Percentiles rank a stretch among this genome's conserved stretches.
These are phyloP conservation scores for Piromyces sp. DNA, from an alignment of 192 early-diverging fungal species.

Conservation along the genomic window DNA sequence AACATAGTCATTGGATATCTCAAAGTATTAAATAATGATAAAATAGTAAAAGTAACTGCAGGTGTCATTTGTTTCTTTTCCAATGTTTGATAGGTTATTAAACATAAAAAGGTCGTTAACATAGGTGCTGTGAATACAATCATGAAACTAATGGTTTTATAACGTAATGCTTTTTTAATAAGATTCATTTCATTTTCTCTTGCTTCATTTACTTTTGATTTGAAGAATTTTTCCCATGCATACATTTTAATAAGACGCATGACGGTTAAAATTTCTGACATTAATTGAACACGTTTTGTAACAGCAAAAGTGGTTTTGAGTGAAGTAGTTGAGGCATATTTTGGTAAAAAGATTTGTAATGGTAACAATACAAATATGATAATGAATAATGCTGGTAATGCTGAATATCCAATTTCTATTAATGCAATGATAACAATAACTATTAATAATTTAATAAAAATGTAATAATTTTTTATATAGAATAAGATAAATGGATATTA, in stretches of 20 bases:
- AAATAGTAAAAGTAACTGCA: slow-evolving; percentile 30
- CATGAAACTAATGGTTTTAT: slow-evolving; percentile 11
- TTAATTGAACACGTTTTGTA: slow-evolving; percentile 28
- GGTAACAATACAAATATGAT: slow-evolving; percentile 39
- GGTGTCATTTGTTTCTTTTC: slow-evolving; percentile 24
- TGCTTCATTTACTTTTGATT: slow-evolving; percentile 31
- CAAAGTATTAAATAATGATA: slow-evolving; percentile 52
- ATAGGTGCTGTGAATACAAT: slow-evolving; percentile 51
- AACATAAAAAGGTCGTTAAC: slow-evolving; percentile 19
- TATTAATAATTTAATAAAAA: not conserved
- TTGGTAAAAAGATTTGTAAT: slow-evolving; percentile 26
- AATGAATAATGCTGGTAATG: slow-evolving; percentile 25
- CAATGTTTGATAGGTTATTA: slow-evolving; percentile 12
- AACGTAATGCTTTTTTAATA: slow-evolving; percentile 22
- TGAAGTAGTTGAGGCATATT: slow-evolving; percentile 25
- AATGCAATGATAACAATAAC: not conserved
- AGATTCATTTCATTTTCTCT: slow-evolving; percentile 33
- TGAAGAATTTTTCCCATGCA: slow-evolving; percentile 51
- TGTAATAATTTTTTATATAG: not conserved
- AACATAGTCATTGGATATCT: slow-evolving; percentile 50
- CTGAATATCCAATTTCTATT: slow-evolving; percentile 3
- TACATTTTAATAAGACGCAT: slow-evolving; percentile 65
- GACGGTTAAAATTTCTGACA: slow-evolving; percentile 41
- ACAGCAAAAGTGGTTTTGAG: not conserved
- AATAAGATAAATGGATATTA: too few species aligned